Conservation (phyloP, 2,329 filamentous ascomycete genomes). For the Dendrostoma leiphaemia region DNA sequence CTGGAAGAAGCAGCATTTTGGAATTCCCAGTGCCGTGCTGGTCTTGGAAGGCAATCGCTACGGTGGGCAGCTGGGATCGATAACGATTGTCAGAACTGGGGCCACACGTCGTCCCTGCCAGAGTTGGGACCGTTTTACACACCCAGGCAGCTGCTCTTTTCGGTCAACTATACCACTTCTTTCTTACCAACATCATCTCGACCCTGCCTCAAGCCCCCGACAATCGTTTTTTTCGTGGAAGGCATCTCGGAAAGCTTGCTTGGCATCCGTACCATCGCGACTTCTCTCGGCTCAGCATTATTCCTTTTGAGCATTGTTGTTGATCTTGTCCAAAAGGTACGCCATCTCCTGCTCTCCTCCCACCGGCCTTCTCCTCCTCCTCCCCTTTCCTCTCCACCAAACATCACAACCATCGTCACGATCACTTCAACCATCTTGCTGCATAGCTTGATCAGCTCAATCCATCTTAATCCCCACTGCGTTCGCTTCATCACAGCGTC, state of each 20-base stretch:
- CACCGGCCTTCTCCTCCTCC: slow-evolving; percentile 19
- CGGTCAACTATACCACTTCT: slow-evolving; percentile 13
- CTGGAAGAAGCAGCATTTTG: not conserved
- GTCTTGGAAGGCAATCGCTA: not conserved
- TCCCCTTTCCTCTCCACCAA: slow-evolving; percentile 25
- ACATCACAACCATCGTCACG: slow-evolving; percentile 38
- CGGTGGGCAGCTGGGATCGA: not conserved
- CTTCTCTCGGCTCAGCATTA: slow-evolving; percentile 9
- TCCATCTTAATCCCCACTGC: slow-evolving; percentile 49
- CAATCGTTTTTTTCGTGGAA: not conserved
- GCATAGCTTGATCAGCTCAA: slow-evolving; percentile 52
- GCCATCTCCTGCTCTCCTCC: slow-evolving; percentile 2
- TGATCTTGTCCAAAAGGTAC: slow-evolving; percentile 7
- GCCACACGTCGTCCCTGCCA: slow-evolving; percentile 1
- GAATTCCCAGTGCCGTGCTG: not conserved
- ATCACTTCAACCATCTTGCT: slow-evolving; percentile 54
- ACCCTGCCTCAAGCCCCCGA: not conserved
- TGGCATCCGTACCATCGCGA: slow-evolving; percentile 3
- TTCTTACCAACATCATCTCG: not conserved
- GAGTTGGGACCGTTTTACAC: not conserved
- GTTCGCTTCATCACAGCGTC: slow-evolving; percentile 53
- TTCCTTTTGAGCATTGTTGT: not conserved
- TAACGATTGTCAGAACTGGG: no score
- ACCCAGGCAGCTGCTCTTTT: slow-evolving; percentile 16
- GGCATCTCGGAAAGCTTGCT: not conserved